Base-by-base conservation (phyloP, 208 protist genomes). In the Novymonas esmeraldas region DNA sequence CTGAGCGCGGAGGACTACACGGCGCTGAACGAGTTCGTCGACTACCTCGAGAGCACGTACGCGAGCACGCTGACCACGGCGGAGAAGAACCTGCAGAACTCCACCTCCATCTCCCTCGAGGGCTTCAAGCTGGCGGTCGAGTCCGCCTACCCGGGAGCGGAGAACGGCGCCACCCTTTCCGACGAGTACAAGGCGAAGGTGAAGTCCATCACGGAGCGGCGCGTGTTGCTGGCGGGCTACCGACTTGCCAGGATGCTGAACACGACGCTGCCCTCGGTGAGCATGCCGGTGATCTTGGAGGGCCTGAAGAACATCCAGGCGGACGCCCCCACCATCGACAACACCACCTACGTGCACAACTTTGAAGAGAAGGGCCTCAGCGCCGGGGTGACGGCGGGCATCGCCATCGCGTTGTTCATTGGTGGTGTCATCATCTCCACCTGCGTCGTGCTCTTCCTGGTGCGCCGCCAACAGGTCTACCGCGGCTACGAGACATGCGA, bases 1-100 rank as follows among this genome's bases (percentile, higher is more conserved):
- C 64, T 90, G 18, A 73, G 34, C 18, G 6, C 11, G 4, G 38
- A 24, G 31, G 44, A 77, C 39, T 82, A 87, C 63, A 31, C 14
- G 29, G 63, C 64, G 11, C 31, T 90, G 9, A 61, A 46, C 44
- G 29, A 18, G 13, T 70, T 87, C 44, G 84, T 64, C 9, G 67
- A 84, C 62, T 61, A 79, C 34, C 68, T 90, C 26, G 72, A 86
- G 56, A 45, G 57, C 6, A 79, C 52, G 4, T 89, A 89, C 65
- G 69, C 70, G 22, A 33, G 18, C 24, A 74, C 67, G 36, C 63
- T 86, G 44, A 72, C 77, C 2, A 34, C 44, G 6, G 58, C 58
- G 18, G 29, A 82, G 2, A 70, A 54, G 52, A 46, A 44, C 16
- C 64, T 62, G 34, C 33, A 48, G 0, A 38, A 57, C 28, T 0